These are phyloP conservation scores for Saccharomycopsis schoenii DNA, from an alignment of 805 yeast genomes.

Conservation along the genomic window DNA sequence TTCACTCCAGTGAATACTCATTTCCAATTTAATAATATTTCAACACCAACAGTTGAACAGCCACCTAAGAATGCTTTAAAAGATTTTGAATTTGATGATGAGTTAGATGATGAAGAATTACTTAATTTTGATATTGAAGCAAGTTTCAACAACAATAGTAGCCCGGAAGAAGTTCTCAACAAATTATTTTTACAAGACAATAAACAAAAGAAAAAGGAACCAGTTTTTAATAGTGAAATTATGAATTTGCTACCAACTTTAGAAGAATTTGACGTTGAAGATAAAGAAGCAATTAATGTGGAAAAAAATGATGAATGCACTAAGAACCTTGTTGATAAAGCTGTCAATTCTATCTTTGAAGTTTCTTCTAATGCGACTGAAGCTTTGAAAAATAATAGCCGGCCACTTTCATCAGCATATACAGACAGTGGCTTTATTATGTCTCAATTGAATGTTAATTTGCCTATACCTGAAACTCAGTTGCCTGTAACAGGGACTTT, in stretches of 20 bases:
- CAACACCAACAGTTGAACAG: conserved; percentile 6
- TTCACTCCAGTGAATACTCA: conserved; percentile 9
- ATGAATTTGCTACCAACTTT: not conserved
- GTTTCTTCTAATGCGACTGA: not conserved
- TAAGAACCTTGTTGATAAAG: not conserved
- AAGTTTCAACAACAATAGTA: not conserved
- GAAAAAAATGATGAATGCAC: not conserved
- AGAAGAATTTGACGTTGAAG: not conserved
- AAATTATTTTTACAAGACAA: not conserved
- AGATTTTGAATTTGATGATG: not conserved
- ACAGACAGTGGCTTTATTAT: not conserved
- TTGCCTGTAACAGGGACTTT: not conserved
- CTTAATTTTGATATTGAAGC: not conserved
- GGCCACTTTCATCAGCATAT: not conserved
- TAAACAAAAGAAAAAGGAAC: not conserved
- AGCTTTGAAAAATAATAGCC: not conserved
- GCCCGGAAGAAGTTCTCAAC: not conserved
- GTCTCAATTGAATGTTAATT: not conserved
- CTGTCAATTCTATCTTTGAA: not conserved
- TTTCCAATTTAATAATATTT: not conserved
- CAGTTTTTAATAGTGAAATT: not conserved
- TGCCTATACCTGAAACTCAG: not conserved
- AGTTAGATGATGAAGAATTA: not conserved
- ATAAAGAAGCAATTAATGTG: not conserved
- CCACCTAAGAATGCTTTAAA: not conserved